Percentiles rank a stretch among this genome's conserved stretches.
Evolutionary conservation across 2,329 filamentous ascomycete genomes (phyloP).

Genomic region (Cladosporium sp.): DNA sequence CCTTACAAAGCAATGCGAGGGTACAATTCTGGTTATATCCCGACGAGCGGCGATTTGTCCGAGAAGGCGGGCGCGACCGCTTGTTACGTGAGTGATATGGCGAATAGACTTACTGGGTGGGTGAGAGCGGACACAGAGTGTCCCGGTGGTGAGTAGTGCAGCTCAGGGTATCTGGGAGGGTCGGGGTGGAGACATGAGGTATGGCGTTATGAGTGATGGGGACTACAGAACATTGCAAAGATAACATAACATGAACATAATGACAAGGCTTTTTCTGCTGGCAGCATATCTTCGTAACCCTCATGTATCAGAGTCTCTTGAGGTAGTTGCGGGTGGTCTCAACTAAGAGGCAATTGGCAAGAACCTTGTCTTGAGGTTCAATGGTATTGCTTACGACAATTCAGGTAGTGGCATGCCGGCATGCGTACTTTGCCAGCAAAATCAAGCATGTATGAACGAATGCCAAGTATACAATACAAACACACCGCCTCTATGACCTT

Average conservation of each 20-base stretch:
- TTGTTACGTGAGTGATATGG: conserved; percentile 51
- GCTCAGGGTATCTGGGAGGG: background rate
- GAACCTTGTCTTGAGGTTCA: no score
- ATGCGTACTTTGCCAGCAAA: no score
- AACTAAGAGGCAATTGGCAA: no score
- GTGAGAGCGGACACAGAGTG: conserved; percentile 22
- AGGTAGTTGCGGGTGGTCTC: no score
- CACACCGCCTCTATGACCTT: no score
- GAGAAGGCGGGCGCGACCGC: conserved; percentile 44
- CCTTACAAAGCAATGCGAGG: conserved; percentile 43
- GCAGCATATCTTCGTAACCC: no score
- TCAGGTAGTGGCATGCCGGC: no score
- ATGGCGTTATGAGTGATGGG: background rate
- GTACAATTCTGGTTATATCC: conserved; percentile 44
- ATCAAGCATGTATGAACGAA: no score
- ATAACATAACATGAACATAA: background rate
- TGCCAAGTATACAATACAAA: no score
- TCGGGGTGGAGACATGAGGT: no score
- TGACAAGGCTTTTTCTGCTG: background rate
- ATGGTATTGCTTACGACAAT: no score
- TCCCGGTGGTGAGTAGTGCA: background rate
- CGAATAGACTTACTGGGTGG: conserved; percentile 46
- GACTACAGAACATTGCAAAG: background rate
- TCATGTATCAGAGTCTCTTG: no score
- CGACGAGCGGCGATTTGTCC: conserved; percentile 35